Base-by-base conservation (phyloP, 129 eudicot genomes). In the Tanacetum coccineum region DNA sequence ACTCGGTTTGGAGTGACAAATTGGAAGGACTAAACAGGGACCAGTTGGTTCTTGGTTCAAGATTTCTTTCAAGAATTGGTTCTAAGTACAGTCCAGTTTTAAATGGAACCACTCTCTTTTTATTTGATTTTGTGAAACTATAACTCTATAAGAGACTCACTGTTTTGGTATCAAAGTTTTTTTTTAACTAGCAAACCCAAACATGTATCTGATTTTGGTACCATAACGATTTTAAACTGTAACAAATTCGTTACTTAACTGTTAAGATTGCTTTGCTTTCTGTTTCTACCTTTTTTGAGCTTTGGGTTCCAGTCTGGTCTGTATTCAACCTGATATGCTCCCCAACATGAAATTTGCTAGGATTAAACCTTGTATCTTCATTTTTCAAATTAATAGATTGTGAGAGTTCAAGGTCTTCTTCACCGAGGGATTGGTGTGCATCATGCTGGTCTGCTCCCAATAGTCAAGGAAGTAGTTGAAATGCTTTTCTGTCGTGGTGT, bases 401-500 rank as follows among this genome's bases (percentile, higher is more conserved):
- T 94, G 54, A 83, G 99, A 81, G 81, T 94, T 55, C 97, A 94
- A 85, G 81, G 77, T 71, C 97, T 94, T 75, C 99, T 94, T 51
- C 88, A 76, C 59, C 71, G 95, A 76, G 99, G 99, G 55, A 94
- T 94, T 81, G 99, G 95, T 52, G 95, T 94, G 59, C 99, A 94
- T 79, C 99, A 94, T 83, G 99, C 99, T 25, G 99, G 99, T 6
- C 73, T 94, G 64, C 97, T 94, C 50, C 99, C 99, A 54, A 94
- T 94, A 53, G 99, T 94, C 54, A 94, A 94, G 83, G 99, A 94
- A 85, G 99, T 94, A 30, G 95, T 94, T 48, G 99, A 94, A 76
- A 94, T 94, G 99, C 95, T 94, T 73, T 94, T 94, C 75, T 94
- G 99, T 71, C 95, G 97, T 64, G 99, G 99, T 15, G 88, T 94